Percentiles rank a stretch among this genome's conserved stretches.
Evolutionary conservation across 73 alveolate species (phyloP).

Genomic region (Blepharisma japonicum): DNA sequence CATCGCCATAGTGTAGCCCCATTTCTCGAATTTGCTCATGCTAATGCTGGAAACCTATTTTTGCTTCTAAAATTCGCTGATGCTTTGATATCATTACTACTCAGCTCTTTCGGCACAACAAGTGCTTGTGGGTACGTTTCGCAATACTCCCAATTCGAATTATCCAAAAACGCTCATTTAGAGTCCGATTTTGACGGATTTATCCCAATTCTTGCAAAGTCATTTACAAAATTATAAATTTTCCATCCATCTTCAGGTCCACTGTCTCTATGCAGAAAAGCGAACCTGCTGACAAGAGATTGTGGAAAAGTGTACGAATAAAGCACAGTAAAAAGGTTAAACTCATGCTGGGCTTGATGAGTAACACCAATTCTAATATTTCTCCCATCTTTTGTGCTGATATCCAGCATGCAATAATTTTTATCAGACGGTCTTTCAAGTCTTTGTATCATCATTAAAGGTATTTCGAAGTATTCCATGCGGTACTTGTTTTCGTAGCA

Average conservation of each 20-base stretch:
- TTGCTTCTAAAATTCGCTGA: slow-evolving; percentile 69
- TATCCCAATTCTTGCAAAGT: slow-evolving; percentile 23
- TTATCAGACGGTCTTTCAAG: slow-evolving; percentile 31
- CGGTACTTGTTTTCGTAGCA: slow-evolving; percentile 12
- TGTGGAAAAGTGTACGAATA: slow-evolving; percentile 9
- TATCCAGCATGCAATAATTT: slow-evolving; percentile 25
- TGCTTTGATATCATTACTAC: slow-evolving; percentile 45
- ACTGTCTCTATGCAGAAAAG: slow-evolving; percentile 13
- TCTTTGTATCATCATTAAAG: slow-evolving; percentile 23
- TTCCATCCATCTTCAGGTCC: slow-evolving; percentile 27
- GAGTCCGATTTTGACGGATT: not conserved
- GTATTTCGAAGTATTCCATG: slow-evolving; percentile 4
- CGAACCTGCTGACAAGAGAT: not conserved
- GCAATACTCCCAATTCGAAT: slow-evolving; percentile 47
- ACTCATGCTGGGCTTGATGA: not conserved
- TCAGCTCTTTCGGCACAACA: slow-evolving; percentile 59
- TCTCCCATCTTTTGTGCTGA: slow-evolving; percentile 42
- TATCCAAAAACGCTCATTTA: slow-evolving; percentile 36
- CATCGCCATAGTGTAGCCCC: slow-evolving; percentile 48
- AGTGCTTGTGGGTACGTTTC: slow-evolving; percentile 71
- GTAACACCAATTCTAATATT: slow-evolving; percentile 1
- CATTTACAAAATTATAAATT: slow-evolving; percentile 1
- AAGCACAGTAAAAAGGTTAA: not conserved
- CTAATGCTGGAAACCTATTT: slow-evolving; percentile 74
- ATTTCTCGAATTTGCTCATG: slow-evolving; percentile 60